Evolutionary conservation across 768 basidiomycete genomes (phyloP).

Genomic region (Tephrocybe sp.): DNA sequence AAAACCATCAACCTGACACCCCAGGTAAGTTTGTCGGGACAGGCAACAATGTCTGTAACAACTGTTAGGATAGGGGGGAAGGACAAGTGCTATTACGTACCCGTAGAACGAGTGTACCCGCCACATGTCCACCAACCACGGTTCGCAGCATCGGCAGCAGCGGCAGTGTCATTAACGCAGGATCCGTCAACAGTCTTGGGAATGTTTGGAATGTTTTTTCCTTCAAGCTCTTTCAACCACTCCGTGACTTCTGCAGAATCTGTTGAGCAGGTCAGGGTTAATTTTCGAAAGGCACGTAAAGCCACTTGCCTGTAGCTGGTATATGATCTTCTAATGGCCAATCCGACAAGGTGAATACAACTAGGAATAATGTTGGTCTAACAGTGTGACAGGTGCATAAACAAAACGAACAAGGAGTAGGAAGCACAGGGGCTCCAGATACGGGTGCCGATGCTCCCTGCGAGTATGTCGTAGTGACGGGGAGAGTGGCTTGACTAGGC

Average conservation of each 20-base stretch:
- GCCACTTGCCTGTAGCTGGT: conserved; percentile 52
- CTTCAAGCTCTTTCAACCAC: conserved; percentile 80
- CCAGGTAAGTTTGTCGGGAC: conserved; percentile 72
- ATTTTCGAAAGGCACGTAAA: neutral
- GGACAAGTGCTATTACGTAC: conserved; percentile 20
- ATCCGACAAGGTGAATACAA: conserved; percentile 29
- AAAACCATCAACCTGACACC: conserved; percentile 56
- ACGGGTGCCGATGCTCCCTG: conserved; percentile 64
- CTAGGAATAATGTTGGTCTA: conserved; percentile 13
- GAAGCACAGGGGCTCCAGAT: conserved; percentile 65
- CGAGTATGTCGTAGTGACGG: conserved; percentile 51
- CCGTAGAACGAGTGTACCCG: conserved; percentile 56
- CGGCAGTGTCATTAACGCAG: conserved; percentile 58
- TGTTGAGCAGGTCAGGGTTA: conserved; percentile 16
- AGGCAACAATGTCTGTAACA: conserved; percentile 57
- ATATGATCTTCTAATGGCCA: conserved; percentile 69
- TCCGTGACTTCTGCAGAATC: conserved; percentile 61
- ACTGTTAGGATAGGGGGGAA: neutral
- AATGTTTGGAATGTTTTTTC: conserved; percentile 65
- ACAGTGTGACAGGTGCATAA: neutral
- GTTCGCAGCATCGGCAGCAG: conserved; percentile 53
- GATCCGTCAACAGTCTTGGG: conserved; percentile 67
- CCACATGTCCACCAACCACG: conserved; percentile 95
- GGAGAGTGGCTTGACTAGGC: conserved; percentile 48
- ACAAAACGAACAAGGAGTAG: conserved; percentile 53